Conservation (phyloP, 2,329 filamentous ascomycete genomes). For the Coccinonectria pachysandricola region DNA sequence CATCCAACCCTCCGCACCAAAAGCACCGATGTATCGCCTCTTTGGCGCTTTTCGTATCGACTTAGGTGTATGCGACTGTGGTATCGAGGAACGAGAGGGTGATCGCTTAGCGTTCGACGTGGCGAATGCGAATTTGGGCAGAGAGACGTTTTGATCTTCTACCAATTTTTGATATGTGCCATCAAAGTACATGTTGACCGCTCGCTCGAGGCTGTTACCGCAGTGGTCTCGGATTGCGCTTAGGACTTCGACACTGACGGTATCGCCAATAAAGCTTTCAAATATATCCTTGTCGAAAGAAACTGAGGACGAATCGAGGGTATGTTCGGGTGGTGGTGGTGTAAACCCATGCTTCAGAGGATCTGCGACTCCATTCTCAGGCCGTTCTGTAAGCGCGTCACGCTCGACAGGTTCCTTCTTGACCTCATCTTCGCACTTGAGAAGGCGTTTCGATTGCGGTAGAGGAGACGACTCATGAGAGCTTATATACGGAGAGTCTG, state of each 20-base stretch:
- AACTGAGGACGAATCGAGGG: conserved; percentile 18
- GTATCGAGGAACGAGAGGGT: neutral
- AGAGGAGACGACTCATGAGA: conserved; percentile 14
- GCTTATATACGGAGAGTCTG: conserved; percentile 15
- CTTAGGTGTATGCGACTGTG: conserved; percentile 6
- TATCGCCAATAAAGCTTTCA: conserved; percentile 49
- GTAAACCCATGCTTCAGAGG: conserved; percentile 3
- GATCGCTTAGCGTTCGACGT: conserved; percentile 12
- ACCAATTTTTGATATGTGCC: conserved; percentile 51
- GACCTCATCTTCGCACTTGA: conserved; percentile 16
- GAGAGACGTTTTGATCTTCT: no score
- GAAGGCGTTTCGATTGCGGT: conserved; percentile 15
- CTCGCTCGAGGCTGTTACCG: conserved; percentile 47
- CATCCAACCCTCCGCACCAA: conserved; percentile 86
- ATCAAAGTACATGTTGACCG: conserved; percentile 61
- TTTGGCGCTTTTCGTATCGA: conserved; percentile 23
- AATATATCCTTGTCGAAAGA: conserved; percentile 49
- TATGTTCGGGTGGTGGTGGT: conserved; percentile 6
- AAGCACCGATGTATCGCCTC: conserved; percentile 73
- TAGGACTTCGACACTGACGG: conserved; percentile 39
- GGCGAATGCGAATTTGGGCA: no score
- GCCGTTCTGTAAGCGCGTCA: conserved; percentile 5
- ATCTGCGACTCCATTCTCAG: conserved; percentile 6
- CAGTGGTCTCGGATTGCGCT: conserved; percentile 42
- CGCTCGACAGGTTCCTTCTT: conserved; percentile 11